Conservation (phyloP, 2,329 filamentous ascomycete species). For the Plectosphaerella plurivora region DNA sequence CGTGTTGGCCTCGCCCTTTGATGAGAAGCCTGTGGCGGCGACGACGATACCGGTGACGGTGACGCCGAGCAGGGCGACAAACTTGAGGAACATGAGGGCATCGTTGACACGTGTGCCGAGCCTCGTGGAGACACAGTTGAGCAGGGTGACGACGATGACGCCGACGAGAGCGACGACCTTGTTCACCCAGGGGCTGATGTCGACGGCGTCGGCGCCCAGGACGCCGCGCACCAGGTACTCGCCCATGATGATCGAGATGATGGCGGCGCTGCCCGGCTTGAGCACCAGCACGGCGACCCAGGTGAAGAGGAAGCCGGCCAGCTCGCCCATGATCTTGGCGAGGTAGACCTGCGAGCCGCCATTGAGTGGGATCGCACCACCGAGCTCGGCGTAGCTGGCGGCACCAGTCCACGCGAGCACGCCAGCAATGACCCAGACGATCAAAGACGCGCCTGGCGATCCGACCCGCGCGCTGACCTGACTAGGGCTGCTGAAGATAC, state of each 20-base stretch:
- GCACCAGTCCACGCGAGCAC: conserved; percentile 93
- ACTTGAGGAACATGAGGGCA: conserved; percentile 95
- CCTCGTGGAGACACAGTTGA: conserved; percentile 90
- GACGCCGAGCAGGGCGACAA: conserved; percentile 81
- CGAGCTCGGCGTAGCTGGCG: conserved; percentile 90
- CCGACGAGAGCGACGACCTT: conserved; percentile 81
- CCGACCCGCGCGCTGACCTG: conserved; percentile 90
- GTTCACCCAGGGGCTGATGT: conserved; percentile 80
- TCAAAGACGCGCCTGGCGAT: conserved; percentile 80
- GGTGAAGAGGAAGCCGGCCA: conserved; percentile 89
- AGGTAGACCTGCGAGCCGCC: conserved; percentile 92
- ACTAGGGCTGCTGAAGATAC: conserved; percentile 92
- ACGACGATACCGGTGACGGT: conserved; percentile 87
- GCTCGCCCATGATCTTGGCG: conserved; percentile 92
- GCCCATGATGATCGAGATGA: conserved; percentile 96
- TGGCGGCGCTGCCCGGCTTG: conserved; percentile 89
- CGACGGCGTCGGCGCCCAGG: conserved; percentile 80
- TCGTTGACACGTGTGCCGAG: conserved; percentile 85
- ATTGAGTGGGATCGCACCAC: conserved; percentile 92
- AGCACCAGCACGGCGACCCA: conserved; percentile 94
- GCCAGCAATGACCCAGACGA: conserved; percentile 93
- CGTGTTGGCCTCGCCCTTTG: conserved; percentile 66
- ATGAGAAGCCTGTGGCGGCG: conserved; percentile 77
- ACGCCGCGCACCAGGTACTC: conserved; percentile 91
- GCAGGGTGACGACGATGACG: conserved; percentile 68